These are phyloP conservation scores for Botrytis sinoallii DNA, from an alignment of 2,329 filamentous ascomycete species.

Conservation along the genomic window DNA sequence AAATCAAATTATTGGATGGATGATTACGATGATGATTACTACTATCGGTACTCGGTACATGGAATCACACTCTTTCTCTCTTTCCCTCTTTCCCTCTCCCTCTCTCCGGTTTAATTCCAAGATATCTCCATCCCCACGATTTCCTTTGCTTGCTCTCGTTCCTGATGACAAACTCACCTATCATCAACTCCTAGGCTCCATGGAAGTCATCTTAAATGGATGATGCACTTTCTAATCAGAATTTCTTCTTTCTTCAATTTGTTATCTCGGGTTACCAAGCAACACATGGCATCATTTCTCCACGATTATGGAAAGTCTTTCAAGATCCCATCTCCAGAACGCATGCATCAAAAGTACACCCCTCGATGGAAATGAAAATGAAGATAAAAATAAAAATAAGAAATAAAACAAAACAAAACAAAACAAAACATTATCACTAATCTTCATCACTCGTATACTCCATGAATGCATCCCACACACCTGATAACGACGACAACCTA, in stretches of 20 bases:
- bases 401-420: not conserved
- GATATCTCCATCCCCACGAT: conserved; percentile 10
- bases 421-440: not conserved
- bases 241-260: not conserved
- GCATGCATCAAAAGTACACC: not conserved
- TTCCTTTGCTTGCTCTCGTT: no score
- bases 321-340: not conserved
- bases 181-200: not conserved
- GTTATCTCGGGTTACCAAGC: not conserved
- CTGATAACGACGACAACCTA: not conserved
- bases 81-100: no score
- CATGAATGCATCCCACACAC: not conserved
- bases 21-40: not conserved
- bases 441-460: not conserved
- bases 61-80: not conserved
- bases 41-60: not conserved
- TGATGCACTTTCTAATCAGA: not conserved
- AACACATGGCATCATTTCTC: not conserved
- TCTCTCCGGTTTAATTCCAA: not conserved
- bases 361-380: not conserved
- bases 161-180: not conserved
- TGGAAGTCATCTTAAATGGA: no score
- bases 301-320: not conserved
- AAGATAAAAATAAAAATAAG: not conserved
- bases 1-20: not conserved